Base-by-base conservation (phyloP, 2,329 filamentous ascomycete genomes). In the Pestalotiopsis sp. region DNA sequence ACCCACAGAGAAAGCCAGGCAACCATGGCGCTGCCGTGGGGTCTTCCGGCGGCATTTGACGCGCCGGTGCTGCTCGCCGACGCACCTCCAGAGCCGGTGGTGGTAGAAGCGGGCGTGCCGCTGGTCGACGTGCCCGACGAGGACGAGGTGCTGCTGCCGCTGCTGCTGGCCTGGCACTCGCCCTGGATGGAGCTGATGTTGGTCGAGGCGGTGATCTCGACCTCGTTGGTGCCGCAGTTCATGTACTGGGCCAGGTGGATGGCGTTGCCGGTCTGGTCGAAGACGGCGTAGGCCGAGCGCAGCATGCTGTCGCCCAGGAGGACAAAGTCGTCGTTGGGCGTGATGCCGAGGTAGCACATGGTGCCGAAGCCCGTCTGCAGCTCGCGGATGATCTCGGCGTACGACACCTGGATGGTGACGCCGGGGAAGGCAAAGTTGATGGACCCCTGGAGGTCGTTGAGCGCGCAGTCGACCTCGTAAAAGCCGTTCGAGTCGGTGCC, bases 241-340 rank as follows among this genome's bases (percentile, higher is more conserved):
- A 75, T 71, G 69, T 87, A 87, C 68, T 84, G 85, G 2, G 85
- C 82, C 70, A 88, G 77, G 78, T 85, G 86, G 38, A 86, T 79
- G 25, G 78, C 78, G 72, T 85, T 77, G 68, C 81, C 80, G 58
- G 85, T 83, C 68, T 86, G 82, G 71, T 88, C 86, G 66, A 87
- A 87, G 66, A 87, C 84, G 64, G 81, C 80, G 71, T 88, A 88
- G 25, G 85, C 86, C 12, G 85, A 87, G 40, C 87, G 83, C 71
- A 89, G 70, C 75, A 90, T 87, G 1, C 86, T 87, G 72, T 89
- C 87, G 12, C 87, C 87, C n/a, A 89, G 80, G n/a, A 89, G 77
- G 57, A 81, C 80, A 72, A 86, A 87, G 36, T 81, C 79, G 6
- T 80, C 76, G 71, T 81, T 86, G 9, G 83, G 79, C 70, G 80